Conservation (phyloP, 176 grass and related monocot species). For the Oryza glaberrima region DNA sequence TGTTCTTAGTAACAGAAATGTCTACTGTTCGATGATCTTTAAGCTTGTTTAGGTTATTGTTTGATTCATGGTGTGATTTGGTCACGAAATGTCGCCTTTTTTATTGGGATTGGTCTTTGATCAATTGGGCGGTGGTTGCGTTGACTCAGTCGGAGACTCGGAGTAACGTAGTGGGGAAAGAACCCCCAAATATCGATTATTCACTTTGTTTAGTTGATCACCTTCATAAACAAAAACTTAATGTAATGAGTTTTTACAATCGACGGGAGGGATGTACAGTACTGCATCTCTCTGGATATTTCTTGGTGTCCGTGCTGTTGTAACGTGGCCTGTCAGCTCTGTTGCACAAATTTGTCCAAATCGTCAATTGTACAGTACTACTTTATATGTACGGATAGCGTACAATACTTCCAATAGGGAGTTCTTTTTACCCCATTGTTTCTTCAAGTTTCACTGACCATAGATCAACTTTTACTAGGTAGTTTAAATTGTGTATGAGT, state of each 20-base stretch:
- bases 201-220: background rate
- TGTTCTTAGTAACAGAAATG: too few relatives aligned
- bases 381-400: background rate
- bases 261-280: background rate
- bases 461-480: background rate
- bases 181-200: background rate
- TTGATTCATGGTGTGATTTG: slow-evolving; percentile 13
- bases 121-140: slow-evolving; percentile 31
- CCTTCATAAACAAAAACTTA: background rate
- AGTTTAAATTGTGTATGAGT: background rate
- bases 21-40: slow-evolving; percentile 17
- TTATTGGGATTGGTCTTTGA: background rate
- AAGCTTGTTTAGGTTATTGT: background rate
- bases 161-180: background rate
- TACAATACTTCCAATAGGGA: background rate
- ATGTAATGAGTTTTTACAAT: background rate
- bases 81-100: background rate
- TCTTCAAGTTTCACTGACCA: background rate
- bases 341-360: slow-evolving; percentile 24
- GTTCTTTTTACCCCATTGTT: background rate
- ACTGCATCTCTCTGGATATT: slow-evolving; percentile 26
- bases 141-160: slow-evolving; percentile 32
- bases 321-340: slow-evolving; percentile 13
- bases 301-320: slow-evolving; percentile 1
- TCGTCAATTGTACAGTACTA: background rate